Conservation (phyloP, 139 green algal genomes). For the Gonium pectorale region DNA sequence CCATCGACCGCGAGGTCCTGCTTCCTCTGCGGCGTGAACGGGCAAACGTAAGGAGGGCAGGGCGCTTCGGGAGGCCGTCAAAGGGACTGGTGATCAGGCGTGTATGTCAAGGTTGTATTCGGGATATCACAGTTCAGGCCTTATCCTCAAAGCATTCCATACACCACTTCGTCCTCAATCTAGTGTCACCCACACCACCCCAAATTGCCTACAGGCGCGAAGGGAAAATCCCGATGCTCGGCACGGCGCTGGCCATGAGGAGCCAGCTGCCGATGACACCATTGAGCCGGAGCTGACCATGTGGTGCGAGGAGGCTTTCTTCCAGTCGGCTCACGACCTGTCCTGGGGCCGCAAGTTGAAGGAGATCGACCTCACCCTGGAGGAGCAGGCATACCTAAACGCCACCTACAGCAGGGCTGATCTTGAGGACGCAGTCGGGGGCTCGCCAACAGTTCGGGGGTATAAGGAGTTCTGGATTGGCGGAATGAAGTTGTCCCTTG, state of each 20-base stretch:
- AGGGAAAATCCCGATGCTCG: not conserved
- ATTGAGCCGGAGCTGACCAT: not conserved
- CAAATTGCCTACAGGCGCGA: no score
- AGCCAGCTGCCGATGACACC: not conserved
- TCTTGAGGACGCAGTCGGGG: not conserved
- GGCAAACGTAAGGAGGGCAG: not conserved
- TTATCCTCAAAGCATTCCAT: no score
- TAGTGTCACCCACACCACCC: no score
- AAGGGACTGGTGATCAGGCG: not conserved
- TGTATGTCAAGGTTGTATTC: no score
- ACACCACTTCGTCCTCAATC: no score
- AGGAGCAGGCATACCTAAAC: not conserved
- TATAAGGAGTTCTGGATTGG: not conserved
- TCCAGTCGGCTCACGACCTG: not conserved
- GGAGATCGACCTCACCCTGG: not conserved
- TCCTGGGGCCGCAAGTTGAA: not conserved
- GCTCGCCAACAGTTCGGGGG: not conserved
- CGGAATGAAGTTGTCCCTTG: not conserved
- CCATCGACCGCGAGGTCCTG: not conserved
- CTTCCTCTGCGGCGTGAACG: not conserved
- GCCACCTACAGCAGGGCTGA: not conserved
- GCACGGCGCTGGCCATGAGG: not conserved
- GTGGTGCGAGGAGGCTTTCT: not conserved
- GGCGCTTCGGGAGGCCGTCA: no score
- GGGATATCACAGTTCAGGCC: no score